Percentiles rank a stretch among this genome's conserved stretches.
These are phyloP conservation scores for Naganishia onofrii DNA, from an alignment of 768 basidiomycete genomes.

Conservation along the genomic window DNA sequence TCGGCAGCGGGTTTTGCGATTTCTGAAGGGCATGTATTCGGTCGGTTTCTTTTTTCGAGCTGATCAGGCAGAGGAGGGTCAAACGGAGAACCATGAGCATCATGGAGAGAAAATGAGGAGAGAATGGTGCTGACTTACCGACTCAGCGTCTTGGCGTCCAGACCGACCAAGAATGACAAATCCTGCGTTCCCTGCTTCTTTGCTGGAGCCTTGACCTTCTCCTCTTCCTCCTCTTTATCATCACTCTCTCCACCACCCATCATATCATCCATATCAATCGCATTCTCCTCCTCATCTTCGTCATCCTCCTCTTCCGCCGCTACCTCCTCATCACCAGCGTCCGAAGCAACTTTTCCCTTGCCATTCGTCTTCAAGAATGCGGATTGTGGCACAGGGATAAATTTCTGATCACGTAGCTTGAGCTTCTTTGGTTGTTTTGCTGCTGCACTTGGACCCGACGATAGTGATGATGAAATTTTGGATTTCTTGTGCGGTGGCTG, in stretches of 20 bases:
- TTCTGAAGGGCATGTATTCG: conserved; percentile 68
- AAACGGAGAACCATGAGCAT: no score
- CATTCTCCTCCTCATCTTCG: conserved; percentile 14
- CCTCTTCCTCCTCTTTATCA: conserved; percentile 45
- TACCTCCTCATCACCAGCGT: conserved; percentile 62
- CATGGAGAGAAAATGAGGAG: neutral
- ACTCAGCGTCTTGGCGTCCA: conserved; percentile 78
- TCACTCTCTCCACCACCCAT: conserved; percentile 39
- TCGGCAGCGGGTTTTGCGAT: conserved; percentile 54
- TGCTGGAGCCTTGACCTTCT: conserved; percentile 42
- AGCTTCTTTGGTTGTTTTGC: conserved; percentile 40
- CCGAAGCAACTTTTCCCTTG: conserved; percentile 9
- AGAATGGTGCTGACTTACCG: conserved; percentile 57
- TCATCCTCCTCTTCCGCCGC: neutral
- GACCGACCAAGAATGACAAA: conserved; percentile 62
- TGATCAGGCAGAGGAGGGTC: conserved; percentile 44
- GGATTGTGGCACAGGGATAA: conserved; percentile 45
- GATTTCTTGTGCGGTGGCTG: conserved; percentile 6
- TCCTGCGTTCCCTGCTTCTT: conserved; percentile 44
- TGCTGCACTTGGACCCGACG: neutral
- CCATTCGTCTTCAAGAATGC: conserved; percentile 34
- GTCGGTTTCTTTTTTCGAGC: conserved; percentile 80
- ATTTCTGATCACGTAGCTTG: conserved; percentile 48
- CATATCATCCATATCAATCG: conserved; percentile 29
- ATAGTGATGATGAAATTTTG: neutral